These are phyloP conservation scores for Pseudisothecium myosuroides DNA, from an alignment of 225 moss, liverwort and hornwort genomes.

Conservation along the genomic window DNA sequence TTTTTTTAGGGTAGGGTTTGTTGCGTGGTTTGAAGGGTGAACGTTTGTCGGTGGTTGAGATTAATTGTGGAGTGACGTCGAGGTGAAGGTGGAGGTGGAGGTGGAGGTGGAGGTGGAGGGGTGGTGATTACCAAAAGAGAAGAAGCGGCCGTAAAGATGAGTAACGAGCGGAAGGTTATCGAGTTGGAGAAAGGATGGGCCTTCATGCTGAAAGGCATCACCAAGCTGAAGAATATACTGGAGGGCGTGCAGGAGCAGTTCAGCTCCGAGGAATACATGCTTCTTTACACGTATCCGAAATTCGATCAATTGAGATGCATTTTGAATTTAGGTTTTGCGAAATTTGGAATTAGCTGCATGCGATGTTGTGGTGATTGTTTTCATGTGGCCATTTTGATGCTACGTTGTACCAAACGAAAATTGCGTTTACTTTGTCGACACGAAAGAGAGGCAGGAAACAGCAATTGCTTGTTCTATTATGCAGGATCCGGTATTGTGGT, in stretches of 20 bases:
- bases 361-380: background rate
- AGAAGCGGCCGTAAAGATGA: conserved; percentile 32
- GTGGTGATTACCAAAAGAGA: background rate
- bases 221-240: conserved; percentile 89
- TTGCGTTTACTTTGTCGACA: background rate
- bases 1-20: conserved; percentile 23
- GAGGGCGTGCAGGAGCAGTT: conserved; percentile 75
- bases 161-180: conserved; percentile 83
- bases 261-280: conserved; percentile 97
- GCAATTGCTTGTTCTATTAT: background rate
- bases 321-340: background rate
- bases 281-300: conserved; percentile 89
- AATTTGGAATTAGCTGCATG: background rate
- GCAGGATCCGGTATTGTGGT: background rate
- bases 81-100: background rate
- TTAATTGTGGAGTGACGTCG: background rate
- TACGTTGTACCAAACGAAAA: background rate
- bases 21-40: background rate
- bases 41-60: background rate
- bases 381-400: background rate
- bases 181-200: conserved; percentile 94
- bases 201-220: conserved; percentile 97
- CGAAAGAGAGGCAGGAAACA: background rate
- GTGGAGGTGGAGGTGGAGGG: background rate
- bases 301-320: background rate